These are phyloP conservation scores for Hura crepitans DNA, from an alignment of 441 rosid species.

Conservation along the genomic window DNA sequence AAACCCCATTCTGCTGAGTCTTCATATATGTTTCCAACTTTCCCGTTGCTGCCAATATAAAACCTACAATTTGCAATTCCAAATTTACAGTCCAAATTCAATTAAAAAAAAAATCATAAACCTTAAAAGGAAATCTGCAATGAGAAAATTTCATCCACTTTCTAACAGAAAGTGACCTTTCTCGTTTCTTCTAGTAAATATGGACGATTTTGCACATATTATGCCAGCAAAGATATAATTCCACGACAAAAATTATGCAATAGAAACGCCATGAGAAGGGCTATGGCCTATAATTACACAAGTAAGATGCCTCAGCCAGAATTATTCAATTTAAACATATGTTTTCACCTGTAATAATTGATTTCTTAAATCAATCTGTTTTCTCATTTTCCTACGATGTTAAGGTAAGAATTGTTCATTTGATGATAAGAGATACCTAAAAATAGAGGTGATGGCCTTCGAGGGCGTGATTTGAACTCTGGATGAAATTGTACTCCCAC, in stretches of 20 bases:
- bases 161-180: not conserved
- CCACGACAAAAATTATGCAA: not conserved
- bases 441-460: constrained; percentile 83
- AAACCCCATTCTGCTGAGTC: constrained; percentile 45
- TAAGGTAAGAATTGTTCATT: constrained; percentile 1
- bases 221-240: not conserved
- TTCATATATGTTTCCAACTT: constrained; percentile 56
- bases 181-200: not conserved
- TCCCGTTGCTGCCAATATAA: constrained; percentile 73
- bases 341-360: not conserved
- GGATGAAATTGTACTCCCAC: constrained; percentile 95
- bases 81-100: not conserved
- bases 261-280: not conserved
- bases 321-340: not conserved
- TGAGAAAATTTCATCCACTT: not conserved
- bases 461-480: constrained; percentile 95
- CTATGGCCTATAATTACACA: not conserved
- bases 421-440: constrained; percentile 45
- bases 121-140: not conserved
- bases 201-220: not conserved
- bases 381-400: not conserved
- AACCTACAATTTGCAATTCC: constrained; percentile 41
- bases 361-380: not conserved
- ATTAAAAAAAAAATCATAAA: not conserved
- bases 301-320: not conserved